Conservation (phyloP, 257 asterid species). For the Striga asiatica region DNA sequence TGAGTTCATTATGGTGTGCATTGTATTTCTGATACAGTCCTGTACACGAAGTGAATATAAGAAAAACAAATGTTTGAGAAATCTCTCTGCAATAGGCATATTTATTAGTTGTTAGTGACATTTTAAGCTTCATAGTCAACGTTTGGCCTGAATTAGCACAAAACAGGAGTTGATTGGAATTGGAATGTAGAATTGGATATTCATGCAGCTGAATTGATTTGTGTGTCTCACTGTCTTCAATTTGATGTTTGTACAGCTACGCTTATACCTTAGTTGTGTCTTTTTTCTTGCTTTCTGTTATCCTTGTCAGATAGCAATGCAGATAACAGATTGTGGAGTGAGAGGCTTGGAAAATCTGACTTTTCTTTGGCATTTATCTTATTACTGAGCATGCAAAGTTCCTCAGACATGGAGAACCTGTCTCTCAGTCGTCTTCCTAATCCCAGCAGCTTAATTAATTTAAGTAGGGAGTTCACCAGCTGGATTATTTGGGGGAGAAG, state of each 20-base stretch:
- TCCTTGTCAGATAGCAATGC: constrained; percentile 45
- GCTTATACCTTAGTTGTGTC: background rate
- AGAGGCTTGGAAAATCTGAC: constrained; percentile 75
- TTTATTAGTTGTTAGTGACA: background rate
- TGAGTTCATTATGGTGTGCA: constrained; percentile 7
- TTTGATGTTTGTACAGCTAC: background rate
- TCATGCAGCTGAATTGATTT: constrained; percentile 7
- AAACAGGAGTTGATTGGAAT: background rate
- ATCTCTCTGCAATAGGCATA: background rate
- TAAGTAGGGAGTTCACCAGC: constrained; percentile 70
- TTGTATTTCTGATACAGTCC: background rate
- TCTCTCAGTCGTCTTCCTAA: constrained; percentile 38
- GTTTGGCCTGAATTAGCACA: background rate
- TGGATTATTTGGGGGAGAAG: constrained; percentile 84
- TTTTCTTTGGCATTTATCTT: constrained; percentile 66
- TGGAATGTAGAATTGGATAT: background rate
- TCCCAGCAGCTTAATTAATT: constrained; percentile 45
- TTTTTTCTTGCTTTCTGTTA: constrained; percentile 3
- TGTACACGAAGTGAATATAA: constrained; percentile 8
- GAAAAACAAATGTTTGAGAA: background rate
- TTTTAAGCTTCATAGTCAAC: constrained; percentile 2
- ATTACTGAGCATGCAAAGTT: constrained; percentile 42
- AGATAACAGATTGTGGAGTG: constrained; percentile 56
- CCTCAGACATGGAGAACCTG: constrained; percentile 32
- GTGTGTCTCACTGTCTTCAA: background rate